Base-by-base conservation (phyloP, 2,329 filamentous ascomycete species). In the Talaromyces sp. region DNA sequence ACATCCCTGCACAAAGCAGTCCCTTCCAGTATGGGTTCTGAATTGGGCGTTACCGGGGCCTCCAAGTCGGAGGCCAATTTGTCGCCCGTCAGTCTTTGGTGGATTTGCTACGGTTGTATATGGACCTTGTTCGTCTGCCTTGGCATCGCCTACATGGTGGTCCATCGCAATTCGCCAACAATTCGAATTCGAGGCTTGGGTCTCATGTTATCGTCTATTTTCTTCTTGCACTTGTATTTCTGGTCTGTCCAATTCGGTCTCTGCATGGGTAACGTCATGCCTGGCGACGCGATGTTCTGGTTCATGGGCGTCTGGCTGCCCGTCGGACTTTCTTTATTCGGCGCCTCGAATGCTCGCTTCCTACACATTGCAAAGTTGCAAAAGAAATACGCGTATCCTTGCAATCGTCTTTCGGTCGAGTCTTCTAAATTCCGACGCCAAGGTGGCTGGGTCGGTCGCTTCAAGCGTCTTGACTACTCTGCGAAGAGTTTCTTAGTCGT, bases 291-390 rank as follows among this genome's bases (percentile, higher is more conserved):
- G 16, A 82, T 86, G 68, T 88, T 78, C 66, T 88, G 85, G 84
- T 79, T 86, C 66, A 88, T 88, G 86, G 80, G 81, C 57, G 75
- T 82, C 83, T 0, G 83, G 66, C 73, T 88, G 3, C 86, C 86
- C 10, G 80, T 84, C 43, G 85, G 86, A 20, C 83, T 88, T 49
- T 85, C 83, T 7, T 71, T 88, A 4, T 87, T 87, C 64, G 85
- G 88, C 63, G 85, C 83, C 19, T 81, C 82, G 54, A 86, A 86
- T 65, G 80, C 76, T 61, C 82, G 83, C 50, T 83, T 87, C 48
- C 76, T 86, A 16, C 74, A 85, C 57, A 75, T 86, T 49, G 83
- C 83, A 46, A 78, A 77, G 57, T 75, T 78, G 22, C 84, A 86
- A 66, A 74, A 72, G 58, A 76, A 73, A 57, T 76, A 77, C 47